phyloP scores from a whole-genome alignment of 768 basidiomycete species.

The Lactarius pseudohatsudake region DNA sequence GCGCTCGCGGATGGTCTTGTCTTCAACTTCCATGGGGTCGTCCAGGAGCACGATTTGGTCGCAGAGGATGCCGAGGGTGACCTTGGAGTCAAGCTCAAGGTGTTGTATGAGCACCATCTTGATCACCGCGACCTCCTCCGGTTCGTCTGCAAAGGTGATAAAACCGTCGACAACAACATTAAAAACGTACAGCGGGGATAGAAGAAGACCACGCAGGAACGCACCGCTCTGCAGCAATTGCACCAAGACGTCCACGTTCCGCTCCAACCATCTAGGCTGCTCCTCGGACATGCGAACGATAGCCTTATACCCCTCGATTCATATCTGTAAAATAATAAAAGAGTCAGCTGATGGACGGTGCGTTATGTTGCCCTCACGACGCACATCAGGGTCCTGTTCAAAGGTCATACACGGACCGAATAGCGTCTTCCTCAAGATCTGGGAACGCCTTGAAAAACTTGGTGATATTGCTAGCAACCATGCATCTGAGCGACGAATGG shows the following conservation, averaged over 20 bases:
- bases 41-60: slow-evolving; percentile 60
- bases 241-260: slow-evolving; percentile 72
- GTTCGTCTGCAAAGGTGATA: slow-evolving; percentile 46
- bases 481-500: slow-evolving; percentile 48
- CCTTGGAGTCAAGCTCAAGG: slow-evolving; percentile 58
- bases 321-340: slow-evolving; percentile 45
- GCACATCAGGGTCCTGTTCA: slow-evolving; percentile 59
- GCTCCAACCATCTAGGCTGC: slow-evolving; percentile 56
- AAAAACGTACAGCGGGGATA: neutral
- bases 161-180: neutral
- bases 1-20: slow-evolving; percentile 55
- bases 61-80: slow-evolving; percentile 66
- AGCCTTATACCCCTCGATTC: slow-evolving; percentile 68
- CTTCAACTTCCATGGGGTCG: slow-evolving; percentile 56
- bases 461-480: slow-evolving; percentile 58
- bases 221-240: slow-evolving; percentile 73
- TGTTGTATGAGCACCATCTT: slow-evolving; percentile 59
- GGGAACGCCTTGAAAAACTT: slow-evolving; percentile 64
- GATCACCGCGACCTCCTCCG: slow-evolving; percentile 60
- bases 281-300: slow-evolving; percentile 51
- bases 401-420: slow-evolving; percentile 77
- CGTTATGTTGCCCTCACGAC: slow-evolving; percentile 14
- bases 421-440: slow-evolving; percentile 68
- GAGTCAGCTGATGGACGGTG: neutral
- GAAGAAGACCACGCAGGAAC: slow-evolving; percentile 43